Conservation (phyloP, 768 basidiomycete species). For the Leccinum truebloodii region DNA sequence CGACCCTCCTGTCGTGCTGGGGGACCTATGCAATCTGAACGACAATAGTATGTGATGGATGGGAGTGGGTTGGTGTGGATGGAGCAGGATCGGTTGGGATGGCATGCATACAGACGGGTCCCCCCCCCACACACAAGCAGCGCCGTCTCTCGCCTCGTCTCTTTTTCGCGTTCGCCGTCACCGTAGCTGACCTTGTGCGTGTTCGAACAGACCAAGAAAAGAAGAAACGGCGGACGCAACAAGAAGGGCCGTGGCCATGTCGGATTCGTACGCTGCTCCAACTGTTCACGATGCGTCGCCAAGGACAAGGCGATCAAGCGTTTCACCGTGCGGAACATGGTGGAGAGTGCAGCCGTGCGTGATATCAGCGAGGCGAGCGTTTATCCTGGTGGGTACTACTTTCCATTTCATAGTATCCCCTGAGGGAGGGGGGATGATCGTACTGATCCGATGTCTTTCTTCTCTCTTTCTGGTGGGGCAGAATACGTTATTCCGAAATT, state of each 20-base stretch:
- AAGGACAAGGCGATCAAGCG: conserved; percentile 99
- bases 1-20: neutral
- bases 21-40: conserved; percentile 1
- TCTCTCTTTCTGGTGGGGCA: conserved; percentile 31
- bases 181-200: conserved; percentile 1
- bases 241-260: conserved; percentile 99
- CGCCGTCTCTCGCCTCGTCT: conserved; percentile 1
- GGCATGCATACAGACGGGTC: conserved; percentile 12
- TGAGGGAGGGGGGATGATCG: neutral
- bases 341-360: conserved; percentile 96
- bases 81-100: neutral
- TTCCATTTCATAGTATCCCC: neutral
- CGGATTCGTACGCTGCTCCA: conserved; percentile 93
- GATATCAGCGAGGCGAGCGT: conserved; percentile 97
- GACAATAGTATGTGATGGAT: conserved; percentile 11
- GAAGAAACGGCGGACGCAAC: conserved; percentile 99
- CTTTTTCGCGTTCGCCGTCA: neutral
- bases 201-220: conserved; percentile 84
- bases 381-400: conserved; percentile 72
- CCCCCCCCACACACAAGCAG: neutral
- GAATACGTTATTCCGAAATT: conserved; percentile 97
- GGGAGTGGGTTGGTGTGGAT: conserved; percentile 9
- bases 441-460: neutral
- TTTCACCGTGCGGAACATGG: conserved; percentile 99
- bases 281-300: conserved; percentile 96